Conservation (phyloP, 306 rosid species). For the Abrus precatorius region DNA sequence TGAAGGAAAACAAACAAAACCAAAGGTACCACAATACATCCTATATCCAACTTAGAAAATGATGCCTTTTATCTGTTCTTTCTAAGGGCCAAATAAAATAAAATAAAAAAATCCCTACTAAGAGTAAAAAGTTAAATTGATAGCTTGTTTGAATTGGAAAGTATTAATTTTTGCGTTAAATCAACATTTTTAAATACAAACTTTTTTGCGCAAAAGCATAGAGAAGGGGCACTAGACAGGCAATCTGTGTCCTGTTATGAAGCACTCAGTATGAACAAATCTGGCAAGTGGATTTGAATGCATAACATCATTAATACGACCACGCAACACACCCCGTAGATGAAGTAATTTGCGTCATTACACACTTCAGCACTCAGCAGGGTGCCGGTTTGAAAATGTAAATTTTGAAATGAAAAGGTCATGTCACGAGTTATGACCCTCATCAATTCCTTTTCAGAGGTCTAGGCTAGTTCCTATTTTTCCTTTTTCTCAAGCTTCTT, state of each 20-base stretch:
- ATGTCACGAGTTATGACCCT: background rate
- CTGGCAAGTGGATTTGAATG: constrained; percentile 31
- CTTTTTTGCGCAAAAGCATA: background rate
- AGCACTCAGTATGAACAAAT: constrained; percentile 5
- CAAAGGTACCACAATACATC: background rate
- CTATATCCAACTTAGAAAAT: constrained; percentile 11
- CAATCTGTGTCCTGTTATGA: constrained; percentile 24
- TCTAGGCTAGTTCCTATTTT: constrained; percentile 11
- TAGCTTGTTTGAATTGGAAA: too few relatives aligned
- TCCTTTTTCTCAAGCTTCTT: constrained; percentile 17
- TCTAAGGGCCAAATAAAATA: background rate
- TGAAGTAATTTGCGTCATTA: background rate
- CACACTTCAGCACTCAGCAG: background rate
- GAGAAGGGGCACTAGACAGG: background rate
- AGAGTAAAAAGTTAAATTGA: background rate
- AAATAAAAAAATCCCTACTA: background rate
- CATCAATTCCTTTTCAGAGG: constrained; percentile 8
- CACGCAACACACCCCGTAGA: background rate
- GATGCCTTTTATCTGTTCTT: background rate
- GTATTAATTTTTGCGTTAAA: too few relatives aligned
- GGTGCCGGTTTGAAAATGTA: constrained; percentile 13
- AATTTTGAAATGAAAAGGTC: constrained; percentile 3
- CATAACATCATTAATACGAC: background rate
- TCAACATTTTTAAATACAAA: too few relatives aligned
- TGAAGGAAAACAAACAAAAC: background rate